Percentiles rank a stretch among this genome's conserved stretches.
Conservation (phyloP, 805 yeast genomes). For the Saitoella complicata region DNA sequence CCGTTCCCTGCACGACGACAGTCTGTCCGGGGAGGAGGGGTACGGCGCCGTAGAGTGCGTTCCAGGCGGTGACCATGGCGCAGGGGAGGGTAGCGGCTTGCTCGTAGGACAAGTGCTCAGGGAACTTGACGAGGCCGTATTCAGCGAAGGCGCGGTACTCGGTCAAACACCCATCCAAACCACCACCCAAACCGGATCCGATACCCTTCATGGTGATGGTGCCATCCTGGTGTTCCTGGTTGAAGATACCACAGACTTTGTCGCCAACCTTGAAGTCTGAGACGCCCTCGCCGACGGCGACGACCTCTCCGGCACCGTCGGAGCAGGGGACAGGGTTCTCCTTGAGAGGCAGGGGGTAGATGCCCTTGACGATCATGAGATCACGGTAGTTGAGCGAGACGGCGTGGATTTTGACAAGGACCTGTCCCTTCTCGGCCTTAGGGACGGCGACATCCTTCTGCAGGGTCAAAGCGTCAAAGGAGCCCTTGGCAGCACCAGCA, state of each 20-base stretch:
- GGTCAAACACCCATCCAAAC: neutral
- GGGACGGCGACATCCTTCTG: too few relatives aligned
- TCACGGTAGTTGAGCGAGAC: conserved; percentile 13
- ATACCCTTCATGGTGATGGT: neutral
- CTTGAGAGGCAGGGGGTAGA: conserved; percentile 9
- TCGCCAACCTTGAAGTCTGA: neutral
- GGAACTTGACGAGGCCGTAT: conserved; percentile 3
- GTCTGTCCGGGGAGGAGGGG: conserved; percentile 4
- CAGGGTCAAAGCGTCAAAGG: too few relatives aligned
- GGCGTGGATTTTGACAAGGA: conserved; percentile 8
- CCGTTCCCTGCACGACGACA: conserved; percentile 27
- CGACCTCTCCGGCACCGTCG: conserved; percentile 12
- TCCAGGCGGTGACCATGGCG: conserved; percentile 14
- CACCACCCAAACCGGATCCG: neutral
- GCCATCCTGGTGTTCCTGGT: neutral
- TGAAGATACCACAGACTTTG: neutral
- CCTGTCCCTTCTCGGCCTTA: conserved; percentile 1
- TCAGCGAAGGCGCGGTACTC: conserved; percentile 10
- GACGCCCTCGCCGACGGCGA: conserved; percentile 5
- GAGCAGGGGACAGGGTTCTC: conserved; percentile 9
- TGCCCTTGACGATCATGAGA: conserved; percentile 9
- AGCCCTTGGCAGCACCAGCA: too few relatives aligned
- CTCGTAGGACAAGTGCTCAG: conserved; percentile 4
- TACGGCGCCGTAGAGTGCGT: conserved; percentile 10
- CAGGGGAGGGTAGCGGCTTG: conserved; percentile 14